Base-by-base conservation (phyloP, 2,329 filamentous ascomycete species). In the Blastomyces gilchristii region DNA sequence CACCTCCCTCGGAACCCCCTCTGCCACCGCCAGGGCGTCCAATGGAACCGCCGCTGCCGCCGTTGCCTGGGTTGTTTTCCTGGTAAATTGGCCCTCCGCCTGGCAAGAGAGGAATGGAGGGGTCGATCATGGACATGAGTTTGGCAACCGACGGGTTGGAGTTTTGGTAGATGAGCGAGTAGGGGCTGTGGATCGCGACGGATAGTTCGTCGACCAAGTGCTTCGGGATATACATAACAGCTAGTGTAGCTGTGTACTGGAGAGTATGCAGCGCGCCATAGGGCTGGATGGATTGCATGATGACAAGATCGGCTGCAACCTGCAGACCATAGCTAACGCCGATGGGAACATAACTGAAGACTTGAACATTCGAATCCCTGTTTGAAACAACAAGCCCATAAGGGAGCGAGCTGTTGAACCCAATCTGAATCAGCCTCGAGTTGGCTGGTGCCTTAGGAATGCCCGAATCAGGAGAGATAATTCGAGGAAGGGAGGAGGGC, bases 101-200 rank as follows among this genome's bases (percentile, higher is more conserved):
- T 41, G 81, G 81, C 12, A 81, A 76, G 54, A 93, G 84, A 64
- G 88, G 86, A 72, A 97, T 91, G 2, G 88, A 85, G 2, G 88
- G 85, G 76, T 97, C 93, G 76, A 97, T 90, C 78, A 94, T 85
- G 63, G 78, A 79, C 67, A 95, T 91, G 67, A 97, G 77, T 57
- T 87, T 86, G 67, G 82, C 81, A 50, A 90, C 83, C n/a, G 90
- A 84, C 2, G 77, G 68, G 65, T 87, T 78, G 0, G 81, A 76
- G 73, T 91, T 86, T 71, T 87, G 82, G 82, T 96, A 97, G 31
- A 97, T 78, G 28, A 77, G 72, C n/a, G 90, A 88, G 65, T 84
- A 84, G 16, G 90, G 86, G 60, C 86, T 86, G 70, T 85, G 83
- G 64, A 97, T 79, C 70, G 91, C 85, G 66, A 87, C 77, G 63